Evolutionary conservation across 2,329 filamentous ascomycete genomes (phyloP).

Genomic region (Colletotrichum kahawae): DNA sequence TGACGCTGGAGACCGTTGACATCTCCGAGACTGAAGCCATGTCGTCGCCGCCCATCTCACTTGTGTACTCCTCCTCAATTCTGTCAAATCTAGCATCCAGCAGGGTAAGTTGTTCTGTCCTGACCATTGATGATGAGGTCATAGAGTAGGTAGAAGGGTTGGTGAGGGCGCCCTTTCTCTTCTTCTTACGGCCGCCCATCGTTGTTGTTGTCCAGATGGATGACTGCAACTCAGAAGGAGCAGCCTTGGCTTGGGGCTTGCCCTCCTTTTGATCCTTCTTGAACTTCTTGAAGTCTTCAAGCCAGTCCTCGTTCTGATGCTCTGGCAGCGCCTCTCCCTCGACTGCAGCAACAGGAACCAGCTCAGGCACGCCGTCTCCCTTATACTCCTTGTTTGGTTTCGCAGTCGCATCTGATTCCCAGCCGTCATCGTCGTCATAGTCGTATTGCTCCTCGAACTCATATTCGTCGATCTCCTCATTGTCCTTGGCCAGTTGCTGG

Average conservation of each 20-base stretch:
- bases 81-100: conserved; percentile 92
- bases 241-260: conserved; percentile 41
- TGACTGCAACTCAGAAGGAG: conserved; percentile 69
- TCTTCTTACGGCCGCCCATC: conserved; percentile 84
- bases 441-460: conserved; percentile 76
- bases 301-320: conserved; percentile 78
- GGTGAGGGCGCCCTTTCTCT: conserved; percentile 92
- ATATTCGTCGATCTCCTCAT: conserved; percentile 74
- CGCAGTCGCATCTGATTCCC: conserved; percentile 93
- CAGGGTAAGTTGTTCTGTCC: conserved; percentile 85
- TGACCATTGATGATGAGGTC: conserved; percentile 85
- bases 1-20: conserved; percentile 70
- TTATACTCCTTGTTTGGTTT: conserved; percentile 70
- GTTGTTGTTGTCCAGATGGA: conserved; percentile 78
- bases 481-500: conserved; percentile 70
- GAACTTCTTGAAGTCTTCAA: conserved; percentile 92
- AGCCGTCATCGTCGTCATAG: conserved; percentile 75
- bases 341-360: conserved; percentile 46
- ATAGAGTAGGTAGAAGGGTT: conserved; percentile 88
- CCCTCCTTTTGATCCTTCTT: conserved; percentile 76
- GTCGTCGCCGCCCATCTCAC: conserved; percentile 51
- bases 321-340: conserved; percentile 59
- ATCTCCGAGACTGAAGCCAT: conserved; percentile 64
- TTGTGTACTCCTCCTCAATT: conserved; percentile 78
- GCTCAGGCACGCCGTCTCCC: conserved; percentile 50